Evolutionary conservation across 257 asterid species (phyloP).

Genomic region (Nicotiana undulata): DNA sequence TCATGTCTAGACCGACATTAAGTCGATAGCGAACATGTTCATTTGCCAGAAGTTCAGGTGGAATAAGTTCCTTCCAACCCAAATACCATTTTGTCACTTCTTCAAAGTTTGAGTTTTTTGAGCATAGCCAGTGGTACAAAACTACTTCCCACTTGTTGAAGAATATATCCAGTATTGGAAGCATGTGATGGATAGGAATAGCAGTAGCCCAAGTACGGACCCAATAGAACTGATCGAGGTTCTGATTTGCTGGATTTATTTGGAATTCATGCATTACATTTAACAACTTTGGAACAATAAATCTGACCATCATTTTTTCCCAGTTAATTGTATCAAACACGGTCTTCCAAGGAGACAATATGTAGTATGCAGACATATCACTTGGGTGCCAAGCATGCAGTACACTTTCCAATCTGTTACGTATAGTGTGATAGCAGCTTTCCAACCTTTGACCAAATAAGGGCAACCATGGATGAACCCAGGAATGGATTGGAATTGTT

Average conservation of each 20-base stretch:
- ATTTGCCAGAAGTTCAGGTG: conserved; percentile 65
- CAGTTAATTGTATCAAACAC: conserved; percentile 84
- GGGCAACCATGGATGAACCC: conserved; percentile 97
- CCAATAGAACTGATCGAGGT: conserved; percentile 62
- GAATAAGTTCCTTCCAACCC: conserved; percentile 81
- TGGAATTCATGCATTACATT: conserved; percentile 59
- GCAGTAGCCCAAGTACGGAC: conserved; percentile 56
- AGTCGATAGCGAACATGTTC: conserved; percentile 61
- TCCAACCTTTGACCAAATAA: conserved; percentile 65
- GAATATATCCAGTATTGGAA: conserved; percentile 62
- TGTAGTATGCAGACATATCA: conserved; percentile 66
- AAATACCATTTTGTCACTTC: conserved; percentile 73
- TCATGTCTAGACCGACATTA: conserved; percentile 62
- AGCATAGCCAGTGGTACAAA: conserved; percentile 73
- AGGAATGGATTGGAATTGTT: conserved; percentile 76
- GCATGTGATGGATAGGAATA: conserved; percentile 77
- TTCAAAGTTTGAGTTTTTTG: conserved; percentile 56
- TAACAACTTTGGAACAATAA: conserved; percentile 56
- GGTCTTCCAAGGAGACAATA: conserved; percentile 78
- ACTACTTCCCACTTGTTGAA: conserved; percentile 88
- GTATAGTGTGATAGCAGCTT: conserved; percentile 69
- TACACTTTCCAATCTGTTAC: conserved; percentile 64
- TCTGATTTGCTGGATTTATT: conserved; percentile 66
- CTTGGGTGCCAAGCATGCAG: conserved; percentile 94
- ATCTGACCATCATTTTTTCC: conserved; percentile 76